Evolutionary conservation across 176 grass and related monocot genomes (phyloP).

Genomic region (Neostapfia colusana): DNA sequence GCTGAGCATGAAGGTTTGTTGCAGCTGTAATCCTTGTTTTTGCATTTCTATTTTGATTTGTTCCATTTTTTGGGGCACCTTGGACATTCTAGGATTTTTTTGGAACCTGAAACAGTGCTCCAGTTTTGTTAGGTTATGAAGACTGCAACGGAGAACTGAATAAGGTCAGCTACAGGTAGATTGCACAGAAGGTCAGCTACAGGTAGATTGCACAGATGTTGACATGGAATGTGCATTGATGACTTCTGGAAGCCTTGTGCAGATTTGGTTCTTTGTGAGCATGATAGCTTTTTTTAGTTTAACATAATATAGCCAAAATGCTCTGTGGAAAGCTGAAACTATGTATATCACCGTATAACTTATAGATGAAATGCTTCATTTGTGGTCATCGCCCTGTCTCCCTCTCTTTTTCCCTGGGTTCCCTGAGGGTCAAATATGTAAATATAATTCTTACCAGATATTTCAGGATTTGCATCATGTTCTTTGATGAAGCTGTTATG

Average conservation of each 20-base stretch:
- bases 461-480: neutral
- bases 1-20: slow-evolving; percentile 27
- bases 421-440: slow-evolving; percentile 7
- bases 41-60: slow-evolving; percentile 11
- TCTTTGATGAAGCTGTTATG: neutral
- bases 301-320: slow-evolving; percentile 39
- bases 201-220: slow-evolving; percentile 43
- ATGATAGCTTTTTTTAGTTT: slow-evolving; percentile 38
- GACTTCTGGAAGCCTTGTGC: slow-evolving; percentile 38
- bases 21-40: slow-evolving; percentile 40
- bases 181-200: slow-evolving; percentile 47
- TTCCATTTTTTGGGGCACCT: slow-evolving; percentile 21
- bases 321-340: slow-evolving; percentile 28
- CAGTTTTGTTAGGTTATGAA: slow-evolving; percentile 44
- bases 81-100: slow-evolving; percentile 44
- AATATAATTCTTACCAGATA: slow-evolving; percentile 7
- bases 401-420: neutral
- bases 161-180: slow-evolving; percentile 45
- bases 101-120: slow-evolving; percentile 44
- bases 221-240: slow-evolving; percentile 39
- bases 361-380: slow-evolving; percentile 38
- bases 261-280: slow-evolving; percentile 53
- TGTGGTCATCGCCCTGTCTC: neutral
- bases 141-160: slow-evolving; percentile 42
- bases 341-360: slow-evolving; percentile 49